Evolutionary conservation across 169 alveolate genomes (phyloP).

Genomic region (Plasmodium sp.): DNA sequence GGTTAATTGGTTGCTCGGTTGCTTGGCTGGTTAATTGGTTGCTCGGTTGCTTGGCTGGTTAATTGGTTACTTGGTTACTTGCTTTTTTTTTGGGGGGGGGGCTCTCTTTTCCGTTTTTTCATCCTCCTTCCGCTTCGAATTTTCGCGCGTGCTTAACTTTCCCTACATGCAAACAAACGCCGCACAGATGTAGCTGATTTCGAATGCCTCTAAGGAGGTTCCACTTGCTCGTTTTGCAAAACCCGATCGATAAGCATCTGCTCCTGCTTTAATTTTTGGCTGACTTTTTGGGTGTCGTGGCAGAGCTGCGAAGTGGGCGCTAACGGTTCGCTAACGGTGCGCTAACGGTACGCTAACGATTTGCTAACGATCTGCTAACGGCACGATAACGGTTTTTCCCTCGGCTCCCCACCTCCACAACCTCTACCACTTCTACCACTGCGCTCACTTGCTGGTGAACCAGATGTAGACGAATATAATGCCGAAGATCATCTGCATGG

Average conservation of each 20-base stretch:
- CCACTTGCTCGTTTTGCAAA: background rate
- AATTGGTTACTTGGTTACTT: background rate
- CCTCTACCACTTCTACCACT: background rate
- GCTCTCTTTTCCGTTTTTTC: background rate
- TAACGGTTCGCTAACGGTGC: background rate
- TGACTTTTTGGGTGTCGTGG: background rate
- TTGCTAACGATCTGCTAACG: background rate
- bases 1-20: no score
- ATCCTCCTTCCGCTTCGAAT: background rate
- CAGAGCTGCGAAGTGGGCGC: background rate
- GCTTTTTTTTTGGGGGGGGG: background rate
- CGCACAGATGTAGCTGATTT: background rate
- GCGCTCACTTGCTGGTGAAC: constrained; percentile 45
- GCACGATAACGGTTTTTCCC: background rate
- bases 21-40: no score
- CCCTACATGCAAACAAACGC: background rate
- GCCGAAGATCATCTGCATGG: constrained; percentile 67
- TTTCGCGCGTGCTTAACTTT: background rate
- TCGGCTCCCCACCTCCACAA: background rate
- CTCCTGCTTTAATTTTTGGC: background rate
- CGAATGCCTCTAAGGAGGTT: background rate
- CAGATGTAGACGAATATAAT: constrained; percentile 69
- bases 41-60: no score
- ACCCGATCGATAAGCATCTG: background rate
- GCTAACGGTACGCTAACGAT: no score